Evolutionary conservation across 495 filamentous ascomycete genomes (phyloP).

Genomic region (Penicillium paradoxum): DNA sequence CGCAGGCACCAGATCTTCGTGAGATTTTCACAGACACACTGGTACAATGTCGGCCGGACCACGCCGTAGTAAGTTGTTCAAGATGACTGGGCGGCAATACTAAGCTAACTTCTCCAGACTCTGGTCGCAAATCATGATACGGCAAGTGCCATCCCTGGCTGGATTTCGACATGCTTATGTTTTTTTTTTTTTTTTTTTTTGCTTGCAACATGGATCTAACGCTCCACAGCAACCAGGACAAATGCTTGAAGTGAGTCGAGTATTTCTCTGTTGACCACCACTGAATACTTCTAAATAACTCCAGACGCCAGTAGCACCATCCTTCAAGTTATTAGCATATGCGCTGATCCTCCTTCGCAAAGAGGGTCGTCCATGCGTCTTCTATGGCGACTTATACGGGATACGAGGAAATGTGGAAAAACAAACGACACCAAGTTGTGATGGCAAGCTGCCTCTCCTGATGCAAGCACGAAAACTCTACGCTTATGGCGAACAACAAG

Average conservation of each 20-base stretch:
- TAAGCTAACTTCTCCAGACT: conserved; percentile 23
- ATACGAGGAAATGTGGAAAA: conserved; percentile 44
- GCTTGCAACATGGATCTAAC: too few relatives aligned
- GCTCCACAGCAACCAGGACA: conserved; percentile 53
- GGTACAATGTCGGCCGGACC: conserved; percentile 51
- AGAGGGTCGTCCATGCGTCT: conserved; percentile 64
- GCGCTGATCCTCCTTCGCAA: conserved; percentile 61
- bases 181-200: too few relatives aligned
- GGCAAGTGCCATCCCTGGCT: conserved; percentile 19
- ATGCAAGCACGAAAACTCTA: conserved; percentile 63
- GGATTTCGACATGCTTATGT: neutral
- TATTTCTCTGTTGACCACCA: neutral
- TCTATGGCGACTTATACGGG: conserved; percentile 74
- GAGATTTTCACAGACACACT: conserved; percentile 57
- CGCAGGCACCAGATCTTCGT: conserved; percentile 52
- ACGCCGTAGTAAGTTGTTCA: conserved; percentile 52
- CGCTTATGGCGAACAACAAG: conserved; percentile 60
- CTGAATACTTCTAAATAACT: conserved; percentile 5
- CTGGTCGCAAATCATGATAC: conserved; percentile 45
- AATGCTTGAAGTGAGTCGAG: conserved; percentile 44
- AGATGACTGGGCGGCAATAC: neutral
- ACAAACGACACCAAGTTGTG: conserved; percentile 54
- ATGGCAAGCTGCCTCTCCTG: conserved; percentile 55
- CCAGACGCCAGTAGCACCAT: conserved; percentile 45
- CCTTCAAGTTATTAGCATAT: conserved; percentile 58